Conservation (phyloP, 306 rosid genomes). For the Gastrolobium villosum region DNA sequence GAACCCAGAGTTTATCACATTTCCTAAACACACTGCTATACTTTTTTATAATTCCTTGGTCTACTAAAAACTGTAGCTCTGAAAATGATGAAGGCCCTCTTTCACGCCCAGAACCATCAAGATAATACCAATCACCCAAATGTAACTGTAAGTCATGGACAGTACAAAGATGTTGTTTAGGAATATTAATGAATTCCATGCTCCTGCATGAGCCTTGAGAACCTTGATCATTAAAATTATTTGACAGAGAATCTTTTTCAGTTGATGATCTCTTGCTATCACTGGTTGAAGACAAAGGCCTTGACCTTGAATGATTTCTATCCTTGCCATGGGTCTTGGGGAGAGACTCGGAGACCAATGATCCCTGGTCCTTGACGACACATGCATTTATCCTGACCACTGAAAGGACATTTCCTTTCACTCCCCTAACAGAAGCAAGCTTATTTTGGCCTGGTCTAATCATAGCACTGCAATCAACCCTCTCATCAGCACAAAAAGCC, state of each 20-base stretch:
- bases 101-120: constrained; percentile 98
- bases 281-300: constrained; percentile 67
- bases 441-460: constrained; percentile 67
- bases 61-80: constrained; percentile 85
- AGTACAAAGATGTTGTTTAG: constrained; percentile 78
- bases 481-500: constrained; percentile 90
- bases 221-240: constrained; percentile 59
- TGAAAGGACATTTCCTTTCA: constrained; percentile 84
- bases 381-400: constrained; percentile 97
- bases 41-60: constrained; percentile 74
- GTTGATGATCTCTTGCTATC: constrained; percentile 86
- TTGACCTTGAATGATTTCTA: constrained; percentile 72
- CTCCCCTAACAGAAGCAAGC: constrained; percentile 66
- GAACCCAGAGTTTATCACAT: constrained; percentile 92
- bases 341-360: constrained; percentile 83
- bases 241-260: constrained; percentile 75
- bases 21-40: constrained; percentile 87
- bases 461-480: constrained; percentile 59
- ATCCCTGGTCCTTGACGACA: constrained; percentile 85
- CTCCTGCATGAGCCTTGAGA: constrained; percentile 47
- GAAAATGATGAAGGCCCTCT: constrained; percentile 89
- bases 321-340: constrained; percentile 75
- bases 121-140: constrained; percentile 95
- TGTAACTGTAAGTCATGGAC: constrained; percentile 78
- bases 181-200: constrained; percentile 56